phyloP scores from a whole-genome alignment of 352 stramenopile genomes.

The Globisporangium echinulatum region DNA sequence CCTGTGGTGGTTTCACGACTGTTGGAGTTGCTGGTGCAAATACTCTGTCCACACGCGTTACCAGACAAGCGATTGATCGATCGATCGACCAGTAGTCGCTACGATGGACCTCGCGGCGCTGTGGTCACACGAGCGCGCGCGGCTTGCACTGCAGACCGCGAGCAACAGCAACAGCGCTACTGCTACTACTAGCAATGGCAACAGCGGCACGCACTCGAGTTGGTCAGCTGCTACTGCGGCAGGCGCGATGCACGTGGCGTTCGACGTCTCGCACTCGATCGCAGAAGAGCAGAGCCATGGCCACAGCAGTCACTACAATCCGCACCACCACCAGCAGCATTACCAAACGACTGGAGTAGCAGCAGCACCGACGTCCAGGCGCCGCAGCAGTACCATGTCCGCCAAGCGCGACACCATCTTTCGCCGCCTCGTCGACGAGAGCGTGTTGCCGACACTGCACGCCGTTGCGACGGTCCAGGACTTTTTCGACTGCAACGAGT shows the following conservation, averaged over 20 bases:
- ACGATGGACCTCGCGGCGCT: slow-evolving; percentile 49
- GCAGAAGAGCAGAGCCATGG: slow-evolving; percentile 1
- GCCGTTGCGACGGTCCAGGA: slow-evolving; percentile 1
- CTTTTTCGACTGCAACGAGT: slow-evolving; percentile 42
- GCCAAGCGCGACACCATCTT: slow-evolving; percentile 25
- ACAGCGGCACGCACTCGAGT: background rate
- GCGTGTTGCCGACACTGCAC: slow-evolving; percentile 15
- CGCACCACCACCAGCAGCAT: slow-evolving; percentile 1
- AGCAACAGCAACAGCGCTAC: background rate
- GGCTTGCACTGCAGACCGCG: slow-evolving; percentile 14
- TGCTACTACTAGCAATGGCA: background rate
- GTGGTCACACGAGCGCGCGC: slow-evolving; percentile 46
- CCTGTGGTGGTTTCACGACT: no score
- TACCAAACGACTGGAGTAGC: background rate
- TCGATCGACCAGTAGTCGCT: background rate
- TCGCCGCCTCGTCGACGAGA: slow-evolving; percentile 32
- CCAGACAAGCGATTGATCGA: no score
- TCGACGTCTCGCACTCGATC: slow-evolving; percentile 5
- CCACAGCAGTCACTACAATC: background rate
- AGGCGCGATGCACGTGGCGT: background rate
- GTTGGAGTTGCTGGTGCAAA: no score
- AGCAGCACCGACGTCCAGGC: background rate
- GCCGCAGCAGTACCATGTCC: slow-evolving; percentile 3
- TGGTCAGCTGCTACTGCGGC: background rate
- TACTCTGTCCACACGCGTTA: no score